Evolutionary conservation across 1,284 basidiomycete genomes (phyloP).

Genomic region (Inonotus obliquus): DNA sequence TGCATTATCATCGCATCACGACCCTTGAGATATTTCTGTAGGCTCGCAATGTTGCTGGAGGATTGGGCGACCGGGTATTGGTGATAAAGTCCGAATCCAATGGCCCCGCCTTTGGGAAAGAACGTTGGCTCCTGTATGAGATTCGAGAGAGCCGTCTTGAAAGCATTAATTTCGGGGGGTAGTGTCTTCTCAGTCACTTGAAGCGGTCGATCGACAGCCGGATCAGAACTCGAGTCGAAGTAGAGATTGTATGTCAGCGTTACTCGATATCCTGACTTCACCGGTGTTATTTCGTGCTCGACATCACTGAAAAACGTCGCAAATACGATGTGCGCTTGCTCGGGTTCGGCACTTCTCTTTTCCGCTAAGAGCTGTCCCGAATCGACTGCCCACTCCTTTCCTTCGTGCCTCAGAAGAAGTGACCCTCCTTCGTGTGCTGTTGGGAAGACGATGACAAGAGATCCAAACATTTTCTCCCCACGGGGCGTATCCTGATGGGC

Average conservation of each 20-base stretch:
- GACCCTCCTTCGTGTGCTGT: constrained; percentile 16
- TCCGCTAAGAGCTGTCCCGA: neutral
- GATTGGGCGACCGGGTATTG: neutral
- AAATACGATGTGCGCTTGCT: constrained; percentile 22
- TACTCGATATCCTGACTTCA: constrained; percentile 24
- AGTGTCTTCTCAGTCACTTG: constrained; percentile 7
- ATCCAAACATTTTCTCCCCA: constrained; percentile 14
- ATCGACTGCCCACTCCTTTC: too few relatives aligned
- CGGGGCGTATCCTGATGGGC: constrained; percentile 17
- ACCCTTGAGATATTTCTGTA: constrained; percentile 23
- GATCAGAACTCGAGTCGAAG: neutral
- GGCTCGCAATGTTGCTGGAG: neutral
- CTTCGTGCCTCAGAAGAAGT: neutral
- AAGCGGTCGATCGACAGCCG: constrained; percentile 6
- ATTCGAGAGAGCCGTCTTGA: neutral
- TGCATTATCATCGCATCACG: constrained; percentile 21
- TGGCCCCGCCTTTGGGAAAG: constrained; percentile 28
- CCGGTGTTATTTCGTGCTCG: constrained; percentile 4
- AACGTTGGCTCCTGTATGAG: constrained; percentile 24
- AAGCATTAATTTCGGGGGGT: constrained; percentile 1
- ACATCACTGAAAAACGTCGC: constrained; percentile 32
- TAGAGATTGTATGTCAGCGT: constrained; percentile 40
- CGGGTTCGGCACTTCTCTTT: neutral
- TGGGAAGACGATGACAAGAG: constrained; percentile 15
- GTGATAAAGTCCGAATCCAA: constrained; percentile 32